Conservation (phyloP, 2,329 filamentous ascomycete species). For the Microsporum ferrugineum region DNA sequence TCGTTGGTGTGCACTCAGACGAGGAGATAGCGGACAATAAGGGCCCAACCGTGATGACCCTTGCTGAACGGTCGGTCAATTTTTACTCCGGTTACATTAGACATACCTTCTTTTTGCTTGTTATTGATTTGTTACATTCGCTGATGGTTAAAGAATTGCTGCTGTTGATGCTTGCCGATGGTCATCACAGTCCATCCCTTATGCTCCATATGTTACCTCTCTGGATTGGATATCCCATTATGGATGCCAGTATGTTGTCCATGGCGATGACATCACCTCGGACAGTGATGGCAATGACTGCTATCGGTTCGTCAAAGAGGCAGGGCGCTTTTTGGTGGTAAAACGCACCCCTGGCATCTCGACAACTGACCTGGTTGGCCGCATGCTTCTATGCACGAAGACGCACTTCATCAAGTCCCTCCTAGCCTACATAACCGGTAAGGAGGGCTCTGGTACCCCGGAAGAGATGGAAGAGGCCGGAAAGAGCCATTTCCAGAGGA, state of each 20-base stretch:
- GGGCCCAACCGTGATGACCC: slow-evolving; percentile 91
- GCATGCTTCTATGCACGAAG: slow-evolving; percentile 93
- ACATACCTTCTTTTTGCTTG: not conserved
- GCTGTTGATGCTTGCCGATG: slow-evolving; percentile 93
- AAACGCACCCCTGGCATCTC: slow-evolving; percentile 94
- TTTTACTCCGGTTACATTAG: not conserved
- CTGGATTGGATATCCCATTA: slow-evolving; percentile 92
- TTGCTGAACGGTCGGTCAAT: slow-evolving; percentile 60
- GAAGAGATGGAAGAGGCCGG: slow-evolving; percentile 56
- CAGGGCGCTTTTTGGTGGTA: slow-evolving; percentile 88
- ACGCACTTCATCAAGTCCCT: slow-evolving; percentile 84
- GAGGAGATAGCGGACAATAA: slow-evolving; percentile 95
- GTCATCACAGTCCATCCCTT: slow-evolving; percentile 70
- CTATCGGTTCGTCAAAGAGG: slow-evolving; percentile 94
- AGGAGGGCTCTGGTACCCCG: slow-evolving; percentile 58
- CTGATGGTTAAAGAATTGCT: slow-evolving; percentile 48
- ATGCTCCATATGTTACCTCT: slow-evolving; percentile 89
- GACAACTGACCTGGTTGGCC: slow-evolving; percentile 92
- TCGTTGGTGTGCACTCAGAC: slow-evolving; percentile 90
- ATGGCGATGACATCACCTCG: slow-evolving; percentile 94
- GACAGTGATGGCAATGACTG: slow-evolving; percentile 90
- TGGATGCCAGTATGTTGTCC: slow-evolving; percentile 88
- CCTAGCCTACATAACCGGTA: slow-evolving; percentile 53
- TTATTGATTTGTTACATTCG: not conserved
- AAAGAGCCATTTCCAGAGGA: slow-evolving; percentile 60